Evolutionary conservation across 768 basidiomycete genomes (phyloP), one percentile per base, ranked within the genome.

Genomic region (Clathrus columnatus): DNA sequence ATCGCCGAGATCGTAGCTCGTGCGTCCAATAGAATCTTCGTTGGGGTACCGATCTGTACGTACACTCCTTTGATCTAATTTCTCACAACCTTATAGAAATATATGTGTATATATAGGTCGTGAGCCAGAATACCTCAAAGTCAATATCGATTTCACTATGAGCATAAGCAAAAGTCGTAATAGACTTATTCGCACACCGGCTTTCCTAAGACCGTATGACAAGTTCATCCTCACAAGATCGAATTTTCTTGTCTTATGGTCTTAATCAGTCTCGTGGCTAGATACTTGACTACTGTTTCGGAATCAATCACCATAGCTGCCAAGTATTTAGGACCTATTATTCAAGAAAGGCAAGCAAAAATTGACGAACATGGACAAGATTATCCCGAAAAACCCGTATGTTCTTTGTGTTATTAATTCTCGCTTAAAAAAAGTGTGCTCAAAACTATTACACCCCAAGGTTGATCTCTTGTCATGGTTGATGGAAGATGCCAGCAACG

Each of bases 11-110:
- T 80, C 16, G 62, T 80, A 10, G 67, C 70, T 30, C 70, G 75
- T 36, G 63, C 68, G 3, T 73, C 64, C 48, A 78, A 76, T 57
- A 71, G 80, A 17, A 46, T 72, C 0, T 76, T 81, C 51, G 73
- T 81, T 5, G 81, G 79, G 0, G 63, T 72, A 27, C 76, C 78
- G 2, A 49, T 76, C 1, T 80, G 79, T 78, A 44, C 29, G 73
- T 66, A 27, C 28, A 21, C 30, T 14, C 11, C 10, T 21, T 29
- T 6, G 18, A 17, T 17, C 6, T 17, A 16, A 23, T 1, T 5
- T 24, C 7, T 26, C 23, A 10, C 20, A 24, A n/a, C 17, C 4
- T 24, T n/a, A n/a, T n/a, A n/a, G n/a, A n/a, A n/a, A n/a, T n/a
- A n/a, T n/a, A 50, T 50, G 8, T n/a, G n/a, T 17, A 23, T 30